phyloP scores from a whole-genome alignment of 257 asterid species.

The Solanum etuberosum region DNA sequence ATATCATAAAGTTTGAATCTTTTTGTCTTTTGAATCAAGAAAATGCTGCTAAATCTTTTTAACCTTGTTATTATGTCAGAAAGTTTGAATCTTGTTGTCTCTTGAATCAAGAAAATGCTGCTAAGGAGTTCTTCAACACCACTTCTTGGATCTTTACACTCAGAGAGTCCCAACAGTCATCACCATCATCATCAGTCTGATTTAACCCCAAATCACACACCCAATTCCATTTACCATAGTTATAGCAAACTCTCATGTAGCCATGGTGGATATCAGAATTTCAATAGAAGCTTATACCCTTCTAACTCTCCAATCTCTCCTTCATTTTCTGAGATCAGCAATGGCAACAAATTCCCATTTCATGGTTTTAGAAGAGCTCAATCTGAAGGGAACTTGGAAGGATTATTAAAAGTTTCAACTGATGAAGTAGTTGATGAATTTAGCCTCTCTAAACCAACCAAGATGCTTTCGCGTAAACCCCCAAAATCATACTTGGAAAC shows the following conservation, averaged over 20 bases:
- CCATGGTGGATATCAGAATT: constrained; percentile 20
- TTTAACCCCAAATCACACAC: constrained; percentile 22
- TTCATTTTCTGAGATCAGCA: constrained; percentile 19
- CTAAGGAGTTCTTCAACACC: constrained; percentile 86
- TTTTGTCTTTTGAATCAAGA: no score
- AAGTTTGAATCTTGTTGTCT: not conserved
- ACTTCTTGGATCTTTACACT: constrained; percentile 60
- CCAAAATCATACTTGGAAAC: constrained; percentile 29
- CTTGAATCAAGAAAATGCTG: constrained; percentile 29
- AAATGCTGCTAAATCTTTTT: not conserved
- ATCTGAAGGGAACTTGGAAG: constrained; percentile 73
- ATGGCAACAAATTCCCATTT: not conserved
- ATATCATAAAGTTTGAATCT: no score
- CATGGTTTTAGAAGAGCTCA: constrained; percentile 48
- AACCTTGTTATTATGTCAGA: not conserved
- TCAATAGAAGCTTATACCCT: constrained; percentile 13
- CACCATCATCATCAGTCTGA: constrained; percentile 18
- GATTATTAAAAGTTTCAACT: constrained; percentile 18
- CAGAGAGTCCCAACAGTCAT: constrained; percentile 44
- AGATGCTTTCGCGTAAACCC: constrained; percentile 20
- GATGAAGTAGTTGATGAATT: constrained; percentile 27
- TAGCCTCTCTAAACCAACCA: constrained; percentile 17
- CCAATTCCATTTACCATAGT: constrained; percentile 10
- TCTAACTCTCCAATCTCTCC: constrained; percentile 34
- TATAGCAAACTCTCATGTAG: constrained; percentile 20